Base-by-base conservation (phyloP, 345 rosid species). In the Gynandropsis gynandra region DNA sequence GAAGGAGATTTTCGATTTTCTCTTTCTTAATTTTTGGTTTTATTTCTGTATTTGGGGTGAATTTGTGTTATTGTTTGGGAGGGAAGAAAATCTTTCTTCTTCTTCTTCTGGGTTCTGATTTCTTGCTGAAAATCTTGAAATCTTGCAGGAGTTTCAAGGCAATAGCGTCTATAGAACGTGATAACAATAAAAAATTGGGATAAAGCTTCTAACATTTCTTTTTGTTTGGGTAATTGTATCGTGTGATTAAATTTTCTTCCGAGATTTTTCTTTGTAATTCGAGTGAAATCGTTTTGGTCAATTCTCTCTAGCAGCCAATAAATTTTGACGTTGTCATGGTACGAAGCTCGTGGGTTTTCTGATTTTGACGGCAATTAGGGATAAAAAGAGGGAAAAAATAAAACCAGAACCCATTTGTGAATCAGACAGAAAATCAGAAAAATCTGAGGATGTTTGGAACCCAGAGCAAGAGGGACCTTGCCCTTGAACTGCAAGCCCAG, bases 401-500 rank as follows among this genome's bases (percentile, higher is more conserved):
- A 21, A 16, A 15, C 29, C 42, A 44, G 27, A 58, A 32, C 1
- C 47, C 39, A 49, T 21, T 20, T 47, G 37, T 7, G 42, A 16
- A 35, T 14, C 40, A 19, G 4, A 10, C 19, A 31, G 5, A 15
- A 12, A 16, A 1, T 7, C 50, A 17, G 11, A 42, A 16, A 13
- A 48, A 24, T 24, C 29, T 5, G 29, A 24, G 29, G 40, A 92
- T 88, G 97, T 83, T 75, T 56, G 76, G 81, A 39, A 67, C 83
- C 41, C 74, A 78, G 56, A 76, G 73, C 78, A 75, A 70, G 52
- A 66, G 88, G 42, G 95, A 93, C 53, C 42, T 85, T 19, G 67
- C 87, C 10, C 57, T 83, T 14, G 95, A 85, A 49, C 63, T 81
- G 1, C 94, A 83, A 65, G 68, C 85, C 11, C 97, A 88, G 73